These are phyloP conservation scores for Chenopodium formosanum DNA, from an alignment of 148 eudicot genomes.

Conservation along the genomic window DNA sequence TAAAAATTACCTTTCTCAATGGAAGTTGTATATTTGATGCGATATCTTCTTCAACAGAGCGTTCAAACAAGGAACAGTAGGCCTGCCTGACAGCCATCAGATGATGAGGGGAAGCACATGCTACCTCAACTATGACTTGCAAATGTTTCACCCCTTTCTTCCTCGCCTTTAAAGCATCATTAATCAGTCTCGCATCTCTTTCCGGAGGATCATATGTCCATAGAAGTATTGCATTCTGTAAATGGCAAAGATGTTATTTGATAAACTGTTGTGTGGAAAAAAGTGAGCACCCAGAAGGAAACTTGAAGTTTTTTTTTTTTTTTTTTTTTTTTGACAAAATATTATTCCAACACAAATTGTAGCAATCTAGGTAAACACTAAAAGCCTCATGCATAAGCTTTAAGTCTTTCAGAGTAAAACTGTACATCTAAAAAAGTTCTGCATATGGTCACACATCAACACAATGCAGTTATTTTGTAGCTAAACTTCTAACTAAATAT, in stretches of 20 bases:
- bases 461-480: not conserved
- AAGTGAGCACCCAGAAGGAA: not conserved
- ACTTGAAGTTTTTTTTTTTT: not conserved
- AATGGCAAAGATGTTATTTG: not conserved
- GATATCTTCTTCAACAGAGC: conserved; percentile 81
- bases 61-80: conserved; percentile 56
- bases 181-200: conserved; percentile 70
- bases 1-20: conserved; percentile 56
- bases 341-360: not conserved
- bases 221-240: conserved; percentile 59
- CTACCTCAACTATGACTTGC: conserved; percentile 72
- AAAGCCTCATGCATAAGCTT: not conserved
- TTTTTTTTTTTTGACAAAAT: too few relatives aligned
- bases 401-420: not conserved
- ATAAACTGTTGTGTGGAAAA: not conserved
- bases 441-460: not conserved
- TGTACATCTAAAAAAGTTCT: too few relatives aligned
- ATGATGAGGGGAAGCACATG: conserved; percentile 78
- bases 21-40: conserved; percentile 41
- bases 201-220: conserved; percentile 90
- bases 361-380: not conserved
- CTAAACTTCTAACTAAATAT: not conserved
- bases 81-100: conserved; percentile 64
- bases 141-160: conserved; percentile 44
- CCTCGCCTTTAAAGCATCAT: conserved; percentile 51